Evolutionary conservation across 179 eudicot species (phyloP), one percentile per base, ranked within the genome.

Genomic region (Sideroxylon spinosum): DNA sequence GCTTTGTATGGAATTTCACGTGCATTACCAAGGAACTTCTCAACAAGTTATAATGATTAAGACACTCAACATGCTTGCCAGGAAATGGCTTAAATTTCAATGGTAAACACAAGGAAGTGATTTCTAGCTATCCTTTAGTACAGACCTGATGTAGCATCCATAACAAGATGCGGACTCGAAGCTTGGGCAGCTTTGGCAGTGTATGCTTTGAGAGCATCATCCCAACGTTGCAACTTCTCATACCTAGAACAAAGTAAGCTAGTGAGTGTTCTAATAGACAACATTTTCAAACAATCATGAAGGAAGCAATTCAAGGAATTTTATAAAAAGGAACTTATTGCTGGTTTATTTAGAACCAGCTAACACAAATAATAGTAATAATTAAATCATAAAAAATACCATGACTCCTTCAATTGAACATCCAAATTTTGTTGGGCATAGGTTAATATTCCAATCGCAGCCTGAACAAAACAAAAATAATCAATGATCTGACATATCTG

Each of bases 181-280:
- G 93, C 93, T 77, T 92, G 96, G 23, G 87, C 78, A 61, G 97
- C 91, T 88, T 94, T 96, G 68, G 85, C 76, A 67, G 94, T 86
- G 85, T 96, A 96, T 69, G 99, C 99, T 82, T 85, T 92, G 44
- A 96, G 89, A 64, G 99, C 99, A 82, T 94, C 97, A 82, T 96
- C 97, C 99, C 99, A 96, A 7, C 99, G 90, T 77, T 96, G 99
- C 80, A 96, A 81, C 80, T 95, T 95, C 84, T 94, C 99, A 88
- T 95, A 92, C 99, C 98, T 95, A 44, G 28, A 64, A 80, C 78
- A 78, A 23, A n/a, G 50, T 63, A 80, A 84, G 26, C 59, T 50
- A 66, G 77, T 80, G 8, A 81, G 81, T 53, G 79, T 62, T 70
- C 29, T 7, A 53, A 71, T 20, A 8, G 68, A 50, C 10, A 78